Evolutionary conservation across 129 eudicot species (phyloP), one percentile per base, ranked within the genome.

Genomic region (Artemisia annua): DNA sequence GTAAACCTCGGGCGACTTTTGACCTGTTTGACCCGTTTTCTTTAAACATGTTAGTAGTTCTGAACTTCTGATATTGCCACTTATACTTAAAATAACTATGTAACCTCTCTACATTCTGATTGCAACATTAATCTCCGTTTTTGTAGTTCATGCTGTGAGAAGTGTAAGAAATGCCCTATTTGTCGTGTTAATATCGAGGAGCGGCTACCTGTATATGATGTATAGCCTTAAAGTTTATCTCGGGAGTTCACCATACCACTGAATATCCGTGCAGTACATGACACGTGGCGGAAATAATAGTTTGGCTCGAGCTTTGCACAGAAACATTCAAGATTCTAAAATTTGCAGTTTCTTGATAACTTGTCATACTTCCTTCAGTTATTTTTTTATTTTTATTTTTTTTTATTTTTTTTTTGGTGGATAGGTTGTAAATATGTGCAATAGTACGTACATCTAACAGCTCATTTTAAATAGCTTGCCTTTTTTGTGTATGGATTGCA

Each of bases 121-220:
- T 13, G 54, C 24, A 50, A 22, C n/a, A 44, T 49, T 50, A 52
- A 32, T 43, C 43, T 52, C 43, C 59, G 22, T 30, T 72, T 79
- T 8, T 65, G 79, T 87, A 91, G 97, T 69, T 49, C 69, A 22
- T 91, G 97, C 60, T 83, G 89, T 39, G 89, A 82, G 60, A 91
- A 81, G 84, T 91, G 97, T 76, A 91, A 91, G 81, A 91, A 77
- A 72, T 91, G 97, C 81, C 97, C 95, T 17, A 87, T 91, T 22
- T 91, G 95, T 59, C 91, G 97, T 35, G 91, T 91, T 50, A 85
- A 58, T 70, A 80, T 91, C 24, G 89, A 85, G 70, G 95, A 87
- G 48, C 91, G 91, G 15, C 66, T 91, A 62, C 83, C 80, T 70
- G 86, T 91, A 72, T 67, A 72, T 75, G 97, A 87, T 78, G 93